Evolutionary conservation across 345 rosid genomes (phyloP).

Genomic region (Moricandia moricandioides): DNA sequence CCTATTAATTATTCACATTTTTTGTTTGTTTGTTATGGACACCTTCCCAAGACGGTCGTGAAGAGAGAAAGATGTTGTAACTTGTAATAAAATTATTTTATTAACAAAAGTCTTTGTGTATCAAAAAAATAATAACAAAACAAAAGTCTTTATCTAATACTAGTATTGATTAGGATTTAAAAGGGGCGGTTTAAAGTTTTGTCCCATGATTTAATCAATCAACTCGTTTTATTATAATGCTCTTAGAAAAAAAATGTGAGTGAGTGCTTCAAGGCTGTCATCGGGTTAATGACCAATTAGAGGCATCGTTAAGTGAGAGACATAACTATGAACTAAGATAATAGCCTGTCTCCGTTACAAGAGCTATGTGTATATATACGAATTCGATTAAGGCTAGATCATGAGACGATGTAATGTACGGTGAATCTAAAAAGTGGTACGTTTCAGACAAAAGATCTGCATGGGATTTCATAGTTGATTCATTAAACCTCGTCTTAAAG

Average conservation of each 20-base stretch:
- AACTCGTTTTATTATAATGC: neutral
- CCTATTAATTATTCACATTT: neutral
- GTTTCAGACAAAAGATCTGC: constrained; percentile 27
- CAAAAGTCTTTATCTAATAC: too few species aligned
- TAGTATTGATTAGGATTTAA: constrained; percentile 13
- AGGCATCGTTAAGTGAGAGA: too few species aligned
- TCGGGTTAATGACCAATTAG: too few species aligned
- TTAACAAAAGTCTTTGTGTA: neutral
- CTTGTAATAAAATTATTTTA: neutral
- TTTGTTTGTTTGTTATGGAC: constrained; percentile 9
- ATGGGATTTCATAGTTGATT: constrained; percentile 9
- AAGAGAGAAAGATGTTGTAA: neutral
- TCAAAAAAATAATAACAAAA: too few species aligned
- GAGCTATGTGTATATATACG: neutral
- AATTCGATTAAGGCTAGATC: neutral
- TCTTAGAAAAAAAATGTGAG: too few species aligned
- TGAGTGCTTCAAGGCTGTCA: too few species aligned
- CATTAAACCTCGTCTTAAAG: constrained; percentile 22
- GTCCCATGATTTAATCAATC: neutral
- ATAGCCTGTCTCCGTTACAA: constrained; percentile 17
- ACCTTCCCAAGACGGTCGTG: constrained; percentile 28
- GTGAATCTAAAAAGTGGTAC: constrained; percentile 23
- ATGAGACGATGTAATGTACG: constrained; percentile 7
- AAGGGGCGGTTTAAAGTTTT: constrained; percentile 20
- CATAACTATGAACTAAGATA: neutral